Evolutionary conservation across 2,329 filamentous ascomycete genomes (phyloP), one percentile per base, ranked within the genome.

Genomic region (Diaporthe amygdali): DNA sequence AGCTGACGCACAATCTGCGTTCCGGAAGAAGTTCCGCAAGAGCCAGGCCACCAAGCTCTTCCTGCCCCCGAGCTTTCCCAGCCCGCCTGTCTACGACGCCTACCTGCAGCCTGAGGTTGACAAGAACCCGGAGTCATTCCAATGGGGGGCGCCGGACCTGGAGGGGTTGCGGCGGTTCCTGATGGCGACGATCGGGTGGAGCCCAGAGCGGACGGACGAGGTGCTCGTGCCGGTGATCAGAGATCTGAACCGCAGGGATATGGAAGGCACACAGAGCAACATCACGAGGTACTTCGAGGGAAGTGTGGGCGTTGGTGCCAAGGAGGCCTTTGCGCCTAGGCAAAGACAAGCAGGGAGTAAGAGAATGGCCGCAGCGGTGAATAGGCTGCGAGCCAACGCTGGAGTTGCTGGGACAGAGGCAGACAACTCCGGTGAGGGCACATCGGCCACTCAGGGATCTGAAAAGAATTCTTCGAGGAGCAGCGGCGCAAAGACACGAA

Each of bases 91-190:
- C 15, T 91, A 91, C 70, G 88, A 93, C 12, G 96, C 97, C 1
- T 99, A 99, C 79, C 83, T 96, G 0, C 82, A 93, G 5, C 96
- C 96, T 0, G 94, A 97, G 75, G 96, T 98, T 14, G 96, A 99
- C 80, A 85, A 82, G 66, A 92, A 91, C 75, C 87, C 92, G 0
- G 92, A 96, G 76, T 83, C 86, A 0, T 99, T 99, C 78, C 93
- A 96, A 79, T 99, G 97, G 96, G 96, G 96, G 37, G 93, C 98
- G 0, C 96, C 96, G 0, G 96, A 99, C 78, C 87, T 99, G 0
- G 94, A 96, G 72, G 94, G 94, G 0, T 84, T 99, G 73, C 86
- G 97, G 8, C 86, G 88, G 32, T 99, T 96, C 77, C 85, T 99
- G 46, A 97, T 97, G 93, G 85, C 89, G 1, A 98, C 96, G 2